phyloP scores from a whole-genome alignment of 73 alveolate species.

The Symbiodinium natans region DNA sequence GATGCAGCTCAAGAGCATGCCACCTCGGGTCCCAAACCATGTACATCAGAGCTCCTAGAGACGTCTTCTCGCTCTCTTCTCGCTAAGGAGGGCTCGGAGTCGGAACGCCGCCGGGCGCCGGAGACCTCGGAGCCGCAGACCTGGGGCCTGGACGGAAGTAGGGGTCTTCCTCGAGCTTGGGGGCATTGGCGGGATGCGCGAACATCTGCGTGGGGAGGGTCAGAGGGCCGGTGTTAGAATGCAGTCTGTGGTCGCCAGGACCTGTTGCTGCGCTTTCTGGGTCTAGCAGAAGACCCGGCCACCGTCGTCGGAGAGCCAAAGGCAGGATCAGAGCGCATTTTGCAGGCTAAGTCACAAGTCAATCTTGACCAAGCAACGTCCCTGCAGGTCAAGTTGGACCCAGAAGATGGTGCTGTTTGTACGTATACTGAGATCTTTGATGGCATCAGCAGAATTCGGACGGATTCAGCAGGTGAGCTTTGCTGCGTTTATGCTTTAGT shows the following conservation, averaged over 20 bases:
- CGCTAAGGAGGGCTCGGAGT: slow-evolving; percentile 67
- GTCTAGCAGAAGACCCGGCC: slow-evolving; percentile 50
- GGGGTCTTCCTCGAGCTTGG: too few species aligned
- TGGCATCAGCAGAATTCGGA: neutral
- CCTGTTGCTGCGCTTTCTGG: slow-evolving; percentile 72
- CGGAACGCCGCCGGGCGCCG: slow-evolving; percentile 34
- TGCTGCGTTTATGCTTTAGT: neutral
- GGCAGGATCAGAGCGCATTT: neutral
- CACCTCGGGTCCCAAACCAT: too few species aligned
- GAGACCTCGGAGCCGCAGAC: slow-evolving; percentile 81
- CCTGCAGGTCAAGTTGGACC: slow-evolving; percentile 62
- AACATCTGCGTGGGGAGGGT: too few species aligned
- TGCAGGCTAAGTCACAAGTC: too few species aligned
- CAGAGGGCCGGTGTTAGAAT: neutral
- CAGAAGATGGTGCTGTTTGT: slow-evolving; percentile 74
- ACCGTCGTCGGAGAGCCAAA: slow-evolving; percentile 38
- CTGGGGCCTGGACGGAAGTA: slow-evolving; percentile 84
- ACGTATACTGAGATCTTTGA: slow-evolving; percentile 55
- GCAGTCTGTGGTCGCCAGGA: neutral
- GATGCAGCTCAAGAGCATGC: neutral
- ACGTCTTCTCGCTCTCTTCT: too few species aligned
- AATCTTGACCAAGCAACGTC: too few species aligned
- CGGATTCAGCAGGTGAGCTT: too few species aligned
- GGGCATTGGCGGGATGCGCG: too few species aligned
- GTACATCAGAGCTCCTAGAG: too few species aligned